Percentiles rank a stretch among this genome's conserved stretches.
These are phyloP conservation scores for Aspergillus pseudoterreus DNA, from an alignment of 2,329 filamentous ascomycete species.

Conservation along the genomic window DNA sequence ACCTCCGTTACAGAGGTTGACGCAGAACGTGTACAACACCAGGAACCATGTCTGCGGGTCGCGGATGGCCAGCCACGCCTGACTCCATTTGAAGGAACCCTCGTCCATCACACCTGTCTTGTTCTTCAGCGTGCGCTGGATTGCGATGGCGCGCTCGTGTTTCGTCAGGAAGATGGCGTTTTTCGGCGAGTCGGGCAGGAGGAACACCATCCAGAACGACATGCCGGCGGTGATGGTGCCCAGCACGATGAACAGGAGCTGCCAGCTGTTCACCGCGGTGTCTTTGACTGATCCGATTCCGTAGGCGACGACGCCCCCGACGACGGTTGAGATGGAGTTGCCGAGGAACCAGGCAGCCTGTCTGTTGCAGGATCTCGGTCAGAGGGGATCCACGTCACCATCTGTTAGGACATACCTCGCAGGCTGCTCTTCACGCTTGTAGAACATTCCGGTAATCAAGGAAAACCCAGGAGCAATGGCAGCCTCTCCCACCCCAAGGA, in stretches of 20 bases:
- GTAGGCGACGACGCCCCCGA: constrained; percentile 29
- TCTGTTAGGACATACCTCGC: constrained; percentile 11
- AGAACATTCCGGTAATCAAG: constrained; percentile 36
- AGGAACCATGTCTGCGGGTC: constrained; percentile 33
- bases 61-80: constrained; percentile 33
- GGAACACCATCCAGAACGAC: constrained; percentile 15
- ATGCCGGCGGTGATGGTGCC: constrained; percentile 25
- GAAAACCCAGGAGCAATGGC: constrained; percentile 32
- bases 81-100: constrained; percentile 40
- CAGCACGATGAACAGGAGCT: constrained; percentile 29
- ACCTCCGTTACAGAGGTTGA: constrained; percentile 33
- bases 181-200: constrained; percentile 28
- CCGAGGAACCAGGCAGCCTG: constrained; percentile 35
- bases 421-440: constrained; percentile 31
- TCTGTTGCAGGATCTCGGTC: constrained; percentile 8
- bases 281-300: constrained; percentile 23
- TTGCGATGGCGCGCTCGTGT: constrained; percentile 45
- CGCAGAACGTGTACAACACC: constrained; percentile 29
- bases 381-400: background rate
- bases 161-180: constrained; percentile 42
- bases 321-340: constrained; percentile 28
- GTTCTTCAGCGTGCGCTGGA: constrained; percentile 51
- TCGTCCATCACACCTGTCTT: constrained; percentile 53
- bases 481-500: constrained; percentile 28
- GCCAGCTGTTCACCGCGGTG: constrained; percentile 21